Evolutionary conservation across 345 rosid species (phyloP), one percentile per base, ranked within the genome.

Genomic region (Camelina hispida): DNA sequence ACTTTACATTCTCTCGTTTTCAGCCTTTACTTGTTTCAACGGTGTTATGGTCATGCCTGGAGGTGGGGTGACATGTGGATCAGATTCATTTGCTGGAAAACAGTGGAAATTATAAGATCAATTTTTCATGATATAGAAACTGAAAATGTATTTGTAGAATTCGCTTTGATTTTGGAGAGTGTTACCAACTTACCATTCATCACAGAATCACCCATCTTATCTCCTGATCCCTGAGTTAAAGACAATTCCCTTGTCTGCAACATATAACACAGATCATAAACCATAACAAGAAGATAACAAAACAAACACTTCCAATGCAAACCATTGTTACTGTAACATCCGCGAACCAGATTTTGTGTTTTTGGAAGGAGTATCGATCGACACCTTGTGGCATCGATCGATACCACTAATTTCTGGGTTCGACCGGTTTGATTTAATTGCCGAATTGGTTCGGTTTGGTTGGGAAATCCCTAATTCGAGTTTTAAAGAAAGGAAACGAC

Each of bases 31-130:
- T 32, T 65, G 12, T 48, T 48, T 48, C 81, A 69, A 66, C 23
- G 23, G 53, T 48, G 51, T 37, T 75, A 72, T 14, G 14, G 59
- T 14, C 13, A 23, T 70, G 22, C 81, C 83, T 59, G 78, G 17
- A 5, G 23, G 20, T 6, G 59, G 17, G 9, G 59, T 54, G 14
- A 55, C 37, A 14, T 17, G 37, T 54, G 59, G 17, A 44, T 57
- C 77, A 16, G 16, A 73, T 77, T 66, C 87, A 66, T 77, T 82
- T 37, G 58, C 71, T 85, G 79, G 73, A 57, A 80, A 79, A 69
- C 40, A 60, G 15, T 34, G 22, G 25, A 34, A 22, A 58, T 34
- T 34, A 44, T 42, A 6, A 17, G 32, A 61, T 38, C 50, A 61
- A 16, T 3, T 4, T 3, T 58, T 34, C 43, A 58, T 58, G 15